Evolutionary conservation across 169 alveolate genomes (phyloP), one percentile per base, ranked within the genome.

Genomic region (Cryptosporidium parvum): DNA sequence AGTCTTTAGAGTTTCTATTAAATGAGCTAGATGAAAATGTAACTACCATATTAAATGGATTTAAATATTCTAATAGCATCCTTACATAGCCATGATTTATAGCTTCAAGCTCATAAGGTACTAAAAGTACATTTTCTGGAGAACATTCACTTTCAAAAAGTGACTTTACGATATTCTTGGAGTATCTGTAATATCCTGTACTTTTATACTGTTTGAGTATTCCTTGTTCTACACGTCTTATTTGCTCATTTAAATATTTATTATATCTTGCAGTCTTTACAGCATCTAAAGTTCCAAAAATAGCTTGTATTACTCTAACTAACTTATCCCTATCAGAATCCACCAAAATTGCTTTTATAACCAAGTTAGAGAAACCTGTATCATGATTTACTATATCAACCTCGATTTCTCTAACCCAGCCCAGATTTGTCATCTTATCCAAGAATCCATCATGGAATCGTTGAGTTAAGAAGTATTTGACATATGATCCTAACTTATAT

Each of bases 141-240:
- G 61, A 45, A 18, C 85, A 71, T 2, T 31, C 69, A 35, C 65
- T 71, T 71, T 71, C 85, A 14, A 71, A 31, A 44, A 71, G 9
- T 21, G 85, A 71, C 31, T 33, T 33, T 23, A 71, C 67, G 2
- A 71, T 71, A 10, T 71, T 39, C 44, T 51, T 71, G 1, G 85
- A 71, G 67, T 71, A 71, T 26, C 48, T 51, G 48, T 71, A 71
- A 23, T 71, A 71, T 3, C 85, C 85, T 9, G 85, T 71, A 8
- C 85, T 51, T 48, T 71, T 51, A 39, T 51, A 71, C 42, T 71
- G 85, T 29, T 71, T 71, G 29, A 71, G 48, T 31, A 51, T 29
- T 29, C 85, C 85, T 23, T 71, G 85, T 4, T 71, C 85, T 26
- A 71, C 85, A 16, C 85, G 61, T 23, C 85, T 44, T 14, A 71